Percentiles rank a stretch among this genome's conserved stretches.
phyloP scores from a whole-genome alignment of 345 rosid species.

The Salix dunnii region DNA sequence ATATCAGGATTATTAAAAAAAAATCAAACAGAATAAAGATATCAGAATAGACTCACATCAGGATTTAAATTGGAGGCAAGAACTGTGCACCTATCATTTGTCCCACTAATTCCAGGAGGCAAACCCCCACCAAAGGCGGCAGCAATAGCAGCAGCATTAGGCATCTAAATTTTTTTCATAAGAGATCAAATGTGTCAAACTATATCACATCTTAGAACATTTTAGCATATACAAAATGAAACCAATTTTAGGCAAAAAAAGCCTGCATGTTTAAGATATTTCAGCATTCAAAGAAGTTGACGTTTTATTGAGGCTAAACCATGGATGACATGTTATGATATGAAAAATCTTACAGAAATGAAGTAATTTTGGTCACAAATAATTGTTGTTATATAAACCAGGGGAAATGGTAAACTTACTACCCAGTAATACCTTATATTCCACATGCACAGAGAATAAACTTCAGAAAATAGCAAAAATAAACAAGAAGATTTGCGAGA shows the following conservation, averaged over 20 bases:
- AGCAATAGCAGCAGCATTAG: slow-evolving; percentile 86
- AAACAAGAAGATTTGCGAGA: background rate
- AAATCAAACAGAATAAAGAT: background rate
- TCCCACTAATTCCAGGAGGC: slow-evolving; percentile 94
- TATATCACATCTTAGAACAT: background rate
- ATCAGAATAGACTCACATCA: slow-evolving; percentile 53
- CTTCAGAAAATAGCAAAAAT: background rate
- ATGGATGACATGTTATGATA: background rate
- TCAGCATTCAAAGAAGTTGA: slow-evolving; percentile 5
- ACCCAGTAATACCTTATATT: background rate
- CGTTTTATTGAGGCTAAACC: background rate
- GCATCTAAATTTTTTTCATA: slow-evolving; percentile 47
- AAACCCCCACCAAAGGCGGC: slow-evolving; percentile 95
- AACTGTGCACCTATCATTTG: slow-evolving; percentile 90
- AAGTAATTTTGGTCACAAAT: background rate
- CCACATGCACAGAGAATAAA: background rate
- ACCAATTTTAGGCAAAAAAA: background rate
- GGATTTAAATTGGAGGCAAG: slow-evolving; percentile 85
- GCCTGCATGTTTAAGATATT: background rate
- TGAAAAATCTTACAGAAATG: background rate
- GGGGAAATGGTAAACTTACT: background rate
- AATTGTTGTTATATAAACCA: background rate
- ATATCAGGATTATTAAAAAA: background rate
- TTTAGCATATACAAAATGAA: background rate
- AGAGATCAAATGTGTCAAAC: background rate